Evolutionary conservation across 2,329 filamentous ascomycete species (phyloP), one percentile per base, ranked within the genome.

Genomic region (Ophiocordyceps camponoti-saundersi): DNA sequence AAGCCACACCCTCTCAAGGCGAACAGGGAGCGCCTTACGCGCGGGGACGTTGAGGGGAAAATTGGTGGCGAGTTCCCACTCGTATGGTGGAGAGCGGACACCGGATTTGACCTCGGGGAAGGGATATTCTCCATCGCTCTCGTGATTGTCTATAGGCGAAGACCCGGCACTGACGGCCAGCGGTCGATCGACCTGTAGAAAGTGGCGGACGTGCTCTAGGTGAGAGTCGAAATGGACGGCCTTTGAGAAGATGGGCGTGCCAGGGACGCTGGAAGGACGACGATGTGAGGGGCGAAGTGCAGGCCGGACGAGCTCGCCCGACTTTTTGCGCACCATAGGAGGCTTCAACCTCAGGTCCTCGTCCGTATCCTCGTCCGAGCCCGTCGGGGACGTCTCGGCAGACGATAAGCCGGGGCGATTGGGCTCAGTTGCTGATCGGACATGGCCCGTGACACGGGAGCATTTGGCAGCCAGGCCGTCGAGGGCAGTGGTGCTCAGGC

Each of bases 191-290:
- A 95, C 82, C 60, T 95, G 87, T 21, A 95, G 70, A 63, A 98
- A 98, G 61, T 96, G 92, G 30, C 92, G 79, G 39, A 96, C 90
- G 56, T 96, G 90, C 65, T 96, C 92, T 39, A 96, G 78, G 59
- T 95, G 86, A 23, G 90, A 86, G 65, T 96, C 92, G 60, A 98
- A 98, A 65, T 98, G 92, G n/a, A 98, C 92, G 13, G 85, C 88
- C 64, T 98, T 98, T 54, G 83, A 84, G 60, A 90, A 96, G 10
- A 90, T 92, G 0, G 92, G 92, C 0, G 92, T 98, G 47, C 92
- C 92, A 10, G 92, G 92, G 86, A 96, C 94, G 67, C 90, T 96
- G 3, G 86, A 94, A 1, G 90, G 90, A 48, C 92, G 78, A 53
- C 86, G 75, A 53, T 77, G 76, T n/a, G 84, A 85, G 13, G 85